Percentiles rank a stretch among this genome's conserved stretches.
phyloP scores from a whole-genome alignment of 805 yeast genomes.

The Kregervanrija fluxuum region DNA sequence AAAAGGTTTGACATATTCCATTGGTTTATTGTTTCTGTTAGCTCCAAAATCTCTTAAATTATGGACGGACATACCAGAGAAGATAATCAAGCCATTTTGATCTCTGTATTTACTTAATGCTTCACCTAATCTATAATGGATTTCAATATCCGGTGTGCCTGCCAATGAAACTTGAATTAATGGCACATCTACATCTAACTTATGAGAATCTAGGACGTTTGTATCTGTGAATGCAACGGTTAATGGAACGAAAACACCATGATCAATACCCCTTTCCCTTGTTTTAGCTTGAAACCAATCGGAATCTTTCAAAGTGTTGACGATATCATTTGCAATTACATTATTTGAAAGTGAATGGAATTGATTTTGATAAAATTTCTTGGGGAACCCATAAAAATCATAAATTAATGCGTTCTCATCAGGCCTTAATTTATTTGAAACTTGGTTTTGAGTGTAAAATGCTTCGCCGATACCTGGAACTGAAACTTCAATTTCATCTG shows the following conservation, averaged over 20 bases:
- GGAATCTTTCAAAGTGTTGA: constrained; percentile 29
- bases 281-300: constrained; percentile 39
- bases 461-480: constrained; percentile 29
- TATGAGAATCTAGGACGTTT: constrained; percentile 26
- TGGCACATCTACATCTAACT: constrained; percentile 40
- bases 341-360: constrained; percentile 46
- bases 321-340: constrained; percentile 38
- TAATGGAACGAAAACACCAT: constrained; percentile 79
- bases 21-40: constrained; percentile 7
- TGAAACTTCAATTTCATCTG: constrained; percentile 40
- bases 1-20: constrained; percentile 49
- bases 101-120: constrained; percentile 44
- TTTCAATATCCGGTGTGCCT: constrained; percentile 32
- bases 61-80: constrained; percentile 79
- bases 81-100: constrained; percentile 45
- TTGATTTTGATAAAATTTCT: constrained; percentile 51
- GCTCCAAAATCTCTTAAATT: constrained; percentile 50
- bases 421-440: constrained; percentile 14
- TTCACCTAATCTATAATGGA: constrained; percentile 49
- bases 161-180: constrained; percentile 46
- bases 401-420: constrained; percentile 54
- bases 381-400: constrained; percentile 72
- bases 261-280: constrained; percentile 65
- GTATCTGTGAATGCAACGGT: constrained; percentile 56
- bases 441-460: constrained; percentile 11